Evolutionary conservation across 768 basidiomycete genomes (phyloP).

Genomic region (Amanita pallidorosea): DNA sequence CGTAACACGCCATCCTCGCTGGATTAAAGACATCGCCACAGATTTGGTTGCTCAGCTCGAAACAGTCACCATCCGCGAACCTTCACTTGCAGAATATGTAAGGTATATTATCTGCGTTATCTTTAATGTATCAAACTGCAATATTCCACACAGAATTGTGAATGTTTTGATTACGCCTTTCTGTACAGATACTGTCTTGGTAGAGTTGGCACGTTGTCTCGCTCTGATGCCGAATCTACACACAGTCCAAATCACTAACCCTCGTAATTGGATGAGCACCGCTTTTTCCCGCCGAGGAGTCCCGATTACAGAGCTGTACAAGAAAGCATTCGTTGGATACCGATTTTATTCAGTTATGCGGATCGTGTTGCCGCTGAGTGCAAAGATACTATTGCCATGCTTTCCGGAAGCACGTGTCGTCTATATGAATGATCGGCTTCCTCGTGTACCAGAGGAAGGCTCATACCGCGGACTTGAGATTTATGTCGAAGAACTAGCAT

Average conservation of each 20-base stretch:
- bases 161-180: conserved; percentile 11
- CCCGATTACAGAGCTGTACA: background rate
- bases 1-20: background rate
- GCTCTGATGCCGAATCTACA: conserved; percentile 14
- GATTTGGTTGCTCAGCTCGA: conserved; percentile 13
- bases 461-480: too few relatives aligned
- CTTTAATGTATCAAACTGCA: background rate
- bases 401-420: background rate
- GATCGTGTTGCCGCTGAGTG: background rate
- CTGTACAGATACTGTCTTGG: conserved; percentile 7
- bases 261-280: background rate
- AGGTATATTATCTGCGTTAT: conserved; percentile 4
- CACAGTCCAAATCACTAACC: conserved; percentile 9
- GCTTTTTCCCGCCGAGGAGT: background rate
- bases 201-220: conserved; percentile 15
- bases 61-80: conserved; percentile 15
- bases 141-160: conserved; percentile 8
- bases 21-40: conserved; percentile 6
- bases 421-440: background rate
- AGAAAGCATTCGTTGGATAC: background rate
- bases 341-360: background rate
- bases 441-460: background rate
- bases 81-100: conserved; percentile 12
- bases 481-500: background rate
- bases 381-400: background rate